Percentiles rank a stretch among this genome's conserved stretches.
These are phyloP conservation scores for Penicillium canescens DNA, from an alignment of 495 filamentous ascomycete genomes.

Conservation along the genomic window DNA sequence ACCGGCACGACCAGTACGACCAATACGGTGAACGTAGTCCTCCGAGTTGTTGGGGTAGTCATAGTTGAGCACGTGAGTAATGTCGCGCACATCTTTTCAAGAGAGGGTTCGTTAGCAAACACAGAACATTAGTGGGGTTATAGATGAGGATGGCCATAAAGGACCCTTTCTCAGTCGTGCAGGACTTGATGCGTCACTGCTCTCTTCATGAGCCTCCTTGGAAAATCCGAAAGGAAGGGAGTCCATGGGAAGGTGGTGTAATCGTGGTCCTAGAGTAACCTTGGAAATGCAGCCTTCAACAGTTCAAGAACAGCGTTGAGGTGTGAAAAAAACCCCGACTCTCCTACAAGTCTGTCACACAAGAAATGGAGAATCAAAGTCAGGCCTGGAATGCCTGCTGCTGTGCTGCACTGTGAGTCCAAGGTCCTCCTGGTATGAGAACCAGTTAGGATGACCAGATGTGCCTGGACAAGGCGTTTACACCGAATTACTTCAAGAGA, in stretches of 20 bases:
- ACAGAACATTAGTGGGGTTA: slow-evolving; percentile 41
- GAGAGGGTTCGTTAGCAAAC: slow-evolving; percentile 73
- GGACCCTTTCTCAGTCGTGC: slow-evolving; percentile 60
- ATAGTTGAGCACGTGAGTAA: slow-evolving; percentile 99
- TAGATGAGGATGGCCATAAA: slow-evolving; percentile 49
- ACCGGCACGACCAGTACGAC: slow-evolving; percentile 89
- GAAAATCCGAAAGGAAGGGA: slow-evolving; percentile 51
- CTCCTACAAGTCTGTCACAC: slow-evolving; percentile 70
- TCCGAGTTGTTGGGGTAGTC: slow-evolving; percentile 99
- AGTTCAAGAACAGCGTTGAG: slow-evolving; percentile 61
- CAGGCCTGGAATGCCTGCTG: slow-evolving; percentile 56
- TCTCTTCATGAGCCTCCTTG: slow-evolving; percentile 61
- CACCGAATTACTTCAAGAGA: slow-evolving; percentile 76
- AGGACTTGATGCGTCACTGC: slow-evolving; percentile 72
- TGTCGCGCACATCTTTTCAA: slow-evolving; percentile 99
- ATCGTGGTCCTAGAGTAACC: slow-evolving; percentile 73
- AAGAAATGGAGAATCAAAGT: slow-evolving; percentile 66
- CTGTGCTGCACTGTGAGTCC: slow-evolving; percentile 79
- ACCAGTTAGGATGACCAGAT: slow-evolving; percentile 72
- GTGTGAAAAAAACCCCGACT: slow-evolving; percentile 58
- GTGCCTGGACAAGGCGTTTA: slow-evolving; percentile 79
- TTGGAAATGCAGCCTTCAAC: slow-evolving; percentile 66
- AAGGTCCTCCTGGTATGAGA: slow-evolving; percentile 76
- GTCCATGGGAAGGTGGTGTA: slow-evolving; percentile 55
- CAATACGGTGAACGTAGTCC: slow-evolving; percentile 98